These are phyloP conservation scores for Brassica nigra DNA, from an alignment of 345 rosid species.

Conservation along the genomic window DNA sequence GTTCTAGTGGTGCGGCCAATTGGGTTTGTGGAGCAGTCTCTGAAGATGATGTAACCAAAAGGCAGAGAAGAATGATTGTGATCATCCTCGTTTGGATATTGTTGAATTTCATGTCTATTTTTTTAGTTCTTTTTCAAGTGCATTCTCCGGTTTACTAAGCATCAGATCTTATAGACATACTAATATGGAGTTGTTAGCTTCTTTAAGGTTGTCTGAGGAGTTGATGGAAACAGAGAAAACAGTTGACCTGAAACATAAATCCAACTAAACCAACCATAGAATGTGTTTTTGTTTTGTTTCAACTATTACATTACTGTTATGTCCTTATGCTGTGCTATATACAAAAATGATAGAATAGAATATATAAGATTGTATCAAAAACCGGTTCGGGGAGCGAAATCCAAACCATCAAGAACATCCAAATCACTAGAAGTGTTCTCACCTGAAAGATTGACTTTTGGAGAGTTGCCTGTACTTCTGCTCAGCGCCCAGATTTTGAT, in stretches of 20 bases:
- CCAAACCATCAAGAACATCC: constrained; percentile 63
- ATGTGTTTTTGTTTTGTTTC: constrained; percentile 24
- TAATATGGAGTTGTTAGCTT: constrained; percentile 24
- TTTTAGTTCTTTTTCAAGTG: neutral
- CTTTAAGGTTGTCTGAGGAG: constrained; percentile 36
- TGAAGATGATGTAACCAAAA: constrained; percentile 33
- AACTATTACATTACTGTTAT: constrained; percentile 27
- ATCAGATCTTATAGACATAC: constrained; percentile 20
- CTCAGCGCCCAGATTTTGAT: constrained; percentile 49
- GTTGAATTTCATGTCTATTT: constrained; percentile 28
- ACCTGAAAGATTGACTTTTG: constrained; percentile 36
- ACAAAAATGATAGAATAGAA: constrained; percentile 21
- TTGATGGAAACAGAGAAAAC: constrained; percentile 28
- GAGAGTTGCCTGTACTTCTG: constrained; percentile 76
- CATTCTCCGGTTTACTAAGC: constrained; percentile 13
- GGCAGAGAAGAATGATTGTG: constrained; percentile 31
- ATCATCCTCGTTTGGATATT: constrained; percentile 28
- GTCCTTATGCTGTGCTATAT: constrained; percentile 16
- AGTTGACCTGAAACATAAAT: constrained; percentile 39
- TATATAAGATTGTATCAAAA: constrained; percentile 26
- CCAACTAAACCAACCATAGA: constrained; percentile 35
- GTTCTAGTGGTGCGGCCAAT: constrained; percentile 40
- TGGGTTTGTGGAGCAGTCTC: constrained; percentile 34
- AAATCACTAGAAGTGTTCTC: constrained; percentile 37
- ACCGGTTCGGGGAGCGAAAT: constrained; percentile 25